A percentile compares a stretch with the other conserved stretches of the same genome.
phyloP scores from a whole-genome alignment of 192 early-diverging fungal species.

The Backusella mclennaniae region DNA sequence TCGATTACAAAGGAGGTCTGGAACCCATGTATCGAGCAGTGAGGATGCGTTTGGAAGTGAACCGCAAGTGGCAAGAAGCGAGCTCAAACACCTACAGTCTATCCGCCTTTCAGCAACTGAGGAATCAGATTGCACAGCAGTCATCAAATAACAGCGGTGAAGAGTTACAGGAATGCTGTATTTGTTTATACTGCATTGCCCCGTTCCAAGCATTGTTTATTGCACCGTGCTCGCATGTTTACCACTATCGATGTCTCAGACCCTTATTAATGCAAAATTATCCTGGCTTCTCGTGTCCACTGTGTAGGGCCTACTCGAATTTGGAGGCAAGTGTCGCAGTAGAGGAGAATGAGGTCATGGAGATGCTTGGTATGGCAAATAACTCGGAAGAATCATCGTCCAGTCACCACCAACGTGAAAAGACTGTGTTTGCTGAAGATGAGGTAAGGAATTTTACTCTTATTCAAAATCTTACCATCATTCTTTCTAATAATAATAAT shows the following conservation, averaged over 20 bases:
- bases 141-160: neutral
- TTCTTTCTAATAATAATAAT: neutral
- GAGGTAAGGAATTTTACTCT: conserved; percentile 6
- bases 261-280: conserved; percentile 61
- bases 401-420: neutral
- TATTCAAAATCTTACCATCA: neutral
- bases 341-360: conserved; percentile 31
- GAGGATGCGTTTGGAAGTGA: conserved; percentile 67
- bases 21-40: conserved; percentile 87
- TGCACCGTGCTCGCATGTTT: conserved; percentile 84
- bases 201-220: conserved; percentile 84
- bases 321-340: conserved; percentile 68
- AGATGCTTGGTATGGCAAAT: conserved; percentile 14
- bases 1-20: conserved; percentile 82
- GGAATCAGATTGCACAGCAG: neutral
- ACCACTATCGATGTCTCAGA: conserved; percentile 83
- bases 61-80: conserved; percentile 46
- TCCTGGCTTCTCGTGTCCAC: conserved; percentile 74
- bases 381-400: neutral
- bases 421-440: conserved; percentile 11
- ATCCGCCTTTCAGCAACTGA: conserved; percentile 25
- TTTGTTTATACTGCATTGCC: conserved; percentile 76
- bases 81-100: conserved; percentile 48
- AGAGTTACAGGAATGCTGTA: conserved; percentile 70
- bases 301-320: conserved; percentile 85